Evolutionary conservation across 2,329 filamentous ascomycete genomes (phyloP).

Genomic region (Pseudopithomyces chartarum): DNA sequence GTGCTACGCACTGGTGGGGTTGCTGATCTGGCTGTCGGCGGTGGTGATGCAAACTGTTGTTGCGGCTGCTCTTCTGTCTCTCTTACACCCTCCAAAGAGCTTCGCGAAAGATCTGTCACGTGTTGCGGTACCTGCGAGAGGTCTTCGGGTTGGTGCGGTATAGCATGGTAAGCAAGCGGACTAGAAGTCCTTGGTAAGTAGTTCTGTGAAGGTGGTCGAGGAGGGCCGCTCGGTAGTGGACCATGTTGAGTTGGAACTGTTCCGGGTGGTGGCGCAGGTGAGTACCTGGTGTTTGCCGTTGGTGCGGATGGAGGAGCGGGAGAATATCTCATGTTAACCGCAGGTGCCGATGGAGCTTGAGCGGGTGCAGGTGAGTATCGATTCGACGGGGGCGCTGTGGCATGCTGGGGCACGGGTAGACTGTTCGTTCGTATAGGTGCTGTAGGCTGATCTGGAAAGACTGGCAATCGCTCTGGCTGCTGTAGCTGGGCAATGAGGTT

Average conservation of each 20-base stretch:
- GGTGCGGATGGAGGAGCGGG: slow-evolving; percentile 44
- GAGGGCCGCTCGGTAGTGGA: slow-evolving; percentile 37
- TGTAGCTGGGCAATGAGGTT: slow-evolving; percentile 37
- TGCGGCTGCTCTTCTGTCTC: slow-evolving; percentile 30
- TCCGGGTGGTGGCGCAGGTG: slow-evolving; percentile 29
- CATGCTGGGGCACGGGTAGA: slow-evolving; percentile 36
- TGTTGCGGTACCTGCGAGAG: slow-evolving; percentile 13
- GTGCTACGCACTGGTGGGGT: slow-evolving; percentile 41
- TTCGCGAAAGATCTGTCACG: slow-evolving; percentile 23
- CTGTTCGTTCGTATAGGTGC: slow-evolving; percentile 37
- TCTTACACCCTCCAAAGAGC: slow-evolving; percentile 39
- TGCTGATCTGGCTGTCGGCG: slow-evolving; percentile 30
- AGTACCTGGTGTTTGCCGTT: slow-evolving; percentile 42
- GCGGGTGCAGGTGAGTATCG: slow-evolving; percentile 45
- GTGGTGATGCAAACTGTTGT: slow-evolving; percentile 20
- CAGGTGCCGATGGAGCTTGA: slow-evolving; percentile 19
- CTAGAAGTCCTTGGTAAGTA: slow-evolving; percentile 70
- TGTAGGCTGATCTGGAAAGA: slow-evolving; percentile 41
- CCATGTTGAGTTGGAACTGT: slow-evolving; percentile 45
- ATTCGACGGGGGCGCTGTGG: slow-evolving; percentile 26
- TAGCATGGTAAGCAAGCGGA: slow-evolving; percentile 60
- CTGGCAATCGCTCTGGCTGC: slow-evolving; percentile 49
- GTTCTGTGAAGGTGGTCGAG: slow-evolving; percentile 51
- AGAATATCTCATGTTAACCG: slow-evolving; percentile 48
- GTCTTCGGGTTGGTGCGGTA: slow-evolving; percentile 33